phyloP scores from a whole-genome alignment of 495 filamentous ascomycete species.

The Penicillium nucicola region DNA sequence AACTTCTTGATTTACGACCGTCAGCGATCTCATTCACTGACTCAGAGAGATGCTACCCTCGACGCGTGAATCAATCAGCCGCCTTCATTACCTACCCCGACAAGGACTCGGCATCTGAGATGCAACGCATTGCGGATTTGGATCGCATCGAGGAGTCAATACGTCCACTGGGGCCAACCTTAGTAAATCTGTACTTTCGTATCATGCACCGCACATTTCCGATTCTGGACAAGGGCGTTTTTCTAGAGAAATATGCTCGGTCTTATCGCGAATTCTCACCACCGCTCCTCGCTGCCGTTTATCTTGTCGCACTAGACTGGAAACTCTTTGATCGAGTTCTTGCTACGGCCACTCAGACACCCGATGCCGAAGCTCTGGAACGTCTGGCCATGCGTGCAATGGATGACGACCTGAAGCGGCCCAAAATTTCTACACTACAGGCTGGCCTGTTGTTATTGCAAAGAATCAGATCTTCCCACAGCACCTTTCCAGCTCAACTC shows the following conservation, averaged over 20 bases:
- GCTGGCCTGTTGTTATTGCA: constrained; percentile 79
- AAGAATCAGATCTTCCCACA: constrained; percentile 28
- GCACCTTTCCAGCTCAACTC: constrained; percentile 30
- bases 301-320: constrained; percentile 79
- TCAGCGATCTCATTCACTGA: neutral
- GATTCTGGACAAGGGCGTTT: constrained; percentile 68
- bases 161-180: constrained; percentile 19
- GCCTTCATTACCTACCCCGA: constrained; percentile 17
- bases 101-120: constrained; percentile 12
- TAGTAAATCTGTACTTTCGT: constrained; percentile 77
- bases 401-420: constrained; percentile 62
- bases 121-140: constrained; percentile 22
- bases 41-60: constrained; percentile 10
- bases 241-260: constrained; percentile 72
- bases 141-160: constrained; percentile 12
- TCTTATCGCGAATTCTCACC: constrained; percentile 73
- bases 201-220: constrained; percentile 79
- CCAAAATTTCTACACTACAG: constrained; percentile 78
- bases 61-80: constrained; percentile 15
- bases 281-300: constrained; percentile 75
- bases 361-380: constrained; percentile 64
- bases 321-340: constrained; percentile 70
- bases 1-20: constrained; percentile 13
- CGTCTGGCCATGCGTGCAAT: constrained; percentile 60
- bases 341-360: constrained; percentile 37